Percentiles rank a stretch among this genome's conserved stretches.
Conservation (phyloP, 2,329 filamentous ascomycete species). For the Nigrospora osmanthi region DNA sequence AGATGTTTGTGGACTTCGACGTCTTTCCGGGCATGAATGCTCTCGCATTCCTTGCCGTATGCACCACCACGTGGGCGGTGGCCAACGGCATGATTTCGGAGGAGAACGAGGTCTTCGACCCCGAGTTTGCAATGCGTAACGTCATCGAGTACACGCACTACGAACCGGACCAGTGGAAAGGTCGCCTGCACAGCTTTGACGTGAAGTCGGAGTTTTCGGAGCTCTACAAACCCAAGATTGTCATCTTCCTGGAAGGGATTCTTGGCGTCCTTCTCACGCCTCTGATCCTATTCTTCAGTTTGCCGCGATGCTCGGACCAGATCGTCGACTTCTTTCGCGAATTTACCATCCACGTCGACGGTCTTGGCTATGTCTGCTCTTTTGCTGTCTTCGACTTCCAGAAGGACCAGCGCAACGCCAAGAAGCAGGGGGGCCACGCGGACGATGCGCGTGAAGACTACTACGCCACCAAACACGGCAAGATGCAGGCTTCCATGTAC, state of each 20-base stretch:
- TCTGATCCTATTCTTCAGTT: conserved; percentile 76
- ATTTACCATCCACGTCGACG: conserved; percentile 94
- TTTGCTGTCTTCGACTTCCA: conserved; percentile 98
- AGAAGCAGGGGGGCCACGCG: conserved; percentile 26
- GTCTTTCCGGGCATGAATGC: conserved; percentile 83
- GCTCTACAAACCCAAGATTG: conserved; percentile 84
- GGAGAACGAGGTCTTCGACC: conserved; percentile 84
- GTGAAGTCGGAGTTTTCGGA: conserved; percentile 85
- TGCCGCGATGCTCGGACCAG: conserved; percentile 83
- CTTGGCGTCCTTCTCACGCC: conserved; percentile 89
- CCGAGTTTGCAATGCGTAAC: conserved; percentile 78
- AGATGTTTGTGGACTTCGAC: conserved; percentile 86
- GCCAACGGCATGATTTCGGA: conserved; percentile 79
- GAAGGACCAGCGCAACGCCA: conserved; percentile 53
- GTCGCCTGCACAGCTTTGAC: conserved; percentile 85
- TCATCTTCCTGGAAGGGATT: conserved; percentile 90
- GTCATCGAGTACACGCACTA: conserved; percentile 94
- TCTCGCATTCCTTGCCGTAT: conserved; percentile 80
- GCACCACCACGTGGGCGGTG: conserved; percentile 76
- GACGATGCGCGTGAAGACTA: conserved; percentile 82
- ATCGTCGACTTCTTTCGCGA: conserved; percentile 97
- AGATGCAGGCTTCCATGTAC: conserved; percentile 96
- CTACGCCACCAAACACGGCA: conserved; percentile 89
- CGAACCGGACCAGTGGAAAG: conserved; percentile 81
- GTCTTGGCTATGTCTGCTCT: conserved; percentile 90